Conservation (phyloP, 176 grass and related monocot genomes). For the Miscanthus lutarioriparius region DNA sequence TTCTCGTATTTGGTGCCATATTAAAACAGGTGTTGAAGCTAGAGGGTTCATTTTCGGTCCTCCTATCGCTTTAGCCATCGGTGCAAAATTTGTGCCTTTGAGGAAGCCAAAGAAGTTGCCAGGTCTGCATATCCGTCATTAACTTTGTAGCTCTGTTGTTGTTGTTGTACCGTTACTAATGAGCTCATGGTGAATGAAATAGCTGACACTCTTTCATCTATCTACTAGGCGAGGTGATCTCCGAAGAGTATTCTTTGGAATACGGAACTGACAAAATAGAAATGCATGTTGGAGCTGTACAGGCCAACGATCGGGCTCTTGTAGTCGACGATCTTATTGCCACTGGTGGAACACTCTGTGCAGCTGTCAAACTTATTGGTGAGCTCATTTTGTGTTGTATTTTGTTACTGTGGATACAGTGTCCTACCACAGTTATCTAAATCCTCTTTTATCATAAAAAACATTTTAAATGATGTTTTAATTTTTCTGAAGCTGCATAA, state of each 20-base stretch:
- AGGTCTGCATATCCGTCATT: slow-evolving; percentile 47
- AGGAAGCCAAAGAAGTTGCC: slow-evolving; percentile 96
- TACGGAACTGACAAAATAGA: slow-evolving; percentile 92
- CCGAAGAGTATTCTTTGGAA: slow-evolving; percentile 86
- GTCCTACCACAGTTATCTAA: neutral
- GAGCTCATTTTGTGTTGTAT: neutral
- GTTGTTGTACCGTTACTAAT: neutral
- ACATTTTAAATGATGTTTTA: neutral
- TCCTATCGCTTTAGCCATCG: slow-evolving; percentile 92
- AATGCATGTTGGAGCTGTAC: slow-evolving; percentile 95
- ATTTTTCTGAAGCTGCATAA: slow-evolving; percentile 17
- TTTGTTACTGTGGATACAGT: neutral
- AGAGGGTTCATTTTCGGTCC: slow-evolving; percentile 97
- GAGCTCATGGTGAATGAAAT: slow-evolving; percentile 6
- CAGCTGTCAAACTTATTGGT: slow-evolving; percentile 85
- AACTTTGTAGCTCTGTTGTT: neutral
- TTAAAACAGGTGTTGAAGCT: slow-evolving; percentile 82
- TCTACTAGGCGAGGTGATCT: slow-evolving; percentile 85
- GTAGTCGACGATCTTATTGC: slow-evolving; percentile 94
- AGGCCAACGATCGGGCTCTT: slow-evolving; percentile 57
- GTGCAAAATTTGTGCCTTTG: slow-evolving; percentile 95
- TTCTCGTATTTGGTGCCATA: slow-evolving; percentile 2
- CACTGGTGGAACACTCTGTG: slow-evolving; percentile 83
- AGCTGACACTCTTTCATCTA: slow-evolving; percentile 33
- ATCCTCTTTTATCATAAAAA: neutral